Conservation (phyloP, 768 basidiomycete species). For the Xerocomus potaroensis region DNA sequence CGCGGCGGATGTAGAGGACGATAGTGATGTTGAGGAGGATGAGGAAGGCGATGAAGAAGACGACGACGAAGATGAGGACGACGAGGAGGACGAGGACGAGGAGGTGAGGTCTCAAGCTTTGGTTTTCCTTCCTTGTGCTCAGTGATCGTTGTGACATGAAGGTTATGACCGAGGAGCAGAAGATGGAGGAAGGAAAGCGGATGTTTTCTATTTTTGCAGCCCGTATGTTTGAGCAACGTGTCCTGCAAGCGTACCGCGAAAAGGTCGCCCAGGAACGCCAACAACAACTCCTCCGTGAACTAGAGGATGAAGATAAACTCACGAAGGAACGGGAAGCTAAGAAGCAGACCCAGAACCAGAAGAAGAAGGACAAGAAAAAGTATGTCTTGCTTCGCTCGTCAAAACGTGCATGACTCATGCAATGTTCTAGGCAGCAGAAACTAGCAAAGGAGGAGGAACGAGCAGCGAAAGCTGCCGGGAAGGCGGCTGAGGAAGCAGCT, state of each 20-base stretch:
- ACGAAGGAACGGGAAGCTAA: conserved; percentile 87
- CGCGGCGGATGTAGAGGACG: conserved; percentile 57
- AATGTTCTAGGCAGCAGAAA: conserved; percentile 71
- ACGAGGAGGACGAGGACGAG: conserved; percentile 44
- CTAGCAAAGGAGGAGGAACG: conserved; percentile 89
- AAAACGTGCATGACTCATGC: conserved; percentile 2
- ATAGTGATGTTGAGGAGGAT: conserved; percentile 58
- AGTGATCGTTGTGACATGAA: conserved; percentile 24
- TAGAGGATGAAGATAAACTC: conserved; percentile 91
- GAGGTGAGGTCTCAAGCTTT: conserved; percentile 34
- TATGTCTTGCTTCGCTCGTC: conserved; percentile 35
- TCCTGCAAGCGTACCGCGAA: conserved; percentile 93
- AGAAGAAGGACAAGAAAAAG: conserved; percentile 99
- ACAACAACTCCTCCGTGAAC: conserved; percentile 85
- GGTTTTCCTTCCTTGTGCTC: conserved; percentile 5
- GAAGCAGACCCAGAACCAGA: conserved; percentile 90
- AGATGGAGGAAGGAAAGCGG: conserved; percentile 98
- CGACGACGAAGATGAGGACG: conserved; percentile 62
- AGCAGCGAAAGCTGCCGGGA: conserved; percentile 77
- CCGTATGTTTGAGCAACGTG: conserved; percentile 98
- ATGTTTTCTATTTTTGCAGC: conserved; percentile 99
- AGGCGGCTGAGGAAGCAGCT: conserved; percentile 82
- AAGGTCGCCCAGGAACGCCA: conserved; percentile 96
- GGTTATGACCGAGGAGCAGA: conserved; percentile 92
- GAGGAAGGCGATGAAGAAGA: conserved; percentile 58